Base-by-base conservation (phyloP, 176 grass and related monocot genomes). In the Hyparrhenia diplandra region DNA sequence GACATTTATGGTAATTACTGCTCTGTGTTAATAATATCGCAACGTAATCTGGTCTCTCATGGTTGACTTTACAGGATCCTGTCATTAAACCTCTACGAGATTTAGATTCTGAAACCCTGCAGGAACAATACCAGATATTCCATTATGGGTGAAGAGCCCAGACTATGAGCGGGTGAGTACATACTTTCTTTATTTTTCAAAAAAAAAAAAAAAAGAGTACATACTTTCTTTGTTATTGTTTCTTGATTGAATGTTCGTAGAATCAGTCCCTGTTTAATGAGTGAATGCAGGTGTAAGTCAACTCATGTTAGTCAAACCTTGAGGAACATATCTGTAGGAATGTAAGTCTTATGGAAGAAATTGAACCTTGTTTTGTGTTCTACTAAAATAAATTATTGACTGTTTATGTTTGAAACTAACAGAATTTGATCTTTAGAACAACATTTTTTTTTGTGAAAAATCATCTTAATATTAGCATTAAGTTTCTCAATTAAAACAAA, bases 81-180 rank as follows among this genome's bases (percentile, higher is more conserved):
- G 55, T 84, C 51, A 39, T 89, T 57, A 93, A 47, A 84, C 75
- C 90, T 64, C 51, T 98, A 42, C 74, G 80, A 59, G 76, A 95
- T 64, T 82, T 98, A 30, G 92, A 95, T 88, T 81, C 72, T 39
- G 82, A 85, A 71, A 66, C 86, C 49, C 87, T 98, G 51, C 74
- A 87, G 61, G 30, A 67, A 31, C 84, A 51, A 70, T 95, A 76
- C 82, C 92, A 16, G 88, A 98, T 41, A 93, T 98, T 84, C 95
- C 95, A 23, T 83, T 87, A 51, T 98, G 95, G 95, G 70, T 98
- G 69, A 98, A 95, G 82, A 89, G 80, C 81, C 95, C 95, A 68
- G 95, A 98, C 55, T 95, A 94, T 74, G 95, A 95, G 32, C 82
- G 95, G 79, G 95, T 98, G 51, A 10, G 75, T 77, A 36, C 32